Base-by-base conservation (phyloP, 495 filamentous ascomycete genomes). In the Jackrogersella multiformis region DNA sequence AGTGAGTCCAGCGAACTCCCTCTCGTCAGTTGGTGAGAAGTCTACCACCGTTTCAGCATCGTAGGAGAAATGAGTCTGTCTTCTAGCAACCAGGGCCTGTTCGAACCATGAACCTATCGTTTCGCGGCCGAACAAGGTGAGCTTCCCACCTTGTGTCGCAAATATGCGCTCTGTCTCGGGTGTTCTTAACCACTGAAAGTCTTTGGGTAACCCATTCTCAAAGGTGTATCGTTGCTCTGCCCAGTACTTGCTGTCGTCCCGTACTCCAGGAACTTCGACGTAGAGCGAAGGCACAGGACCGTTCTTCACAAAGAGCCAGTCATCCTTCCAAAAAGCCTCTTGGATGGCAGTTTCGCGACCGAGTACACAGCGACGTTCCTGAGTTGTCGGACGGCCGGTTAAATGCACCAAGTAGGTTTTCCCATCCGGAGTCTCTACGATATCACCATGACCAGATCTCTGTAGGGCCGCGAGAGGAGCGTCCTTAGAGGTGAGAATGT, bases 151-250 rank as follows among this genome's bases (percentile, higher is more conserved):
- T 34, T 71, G 58, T 4, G 78, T 73, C 1, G 45, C 34, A 61
- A 86, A 86, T 36, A 86, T 84, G 35, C 84, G 80, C 26, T 84
- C 82, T 3, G 81, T 64, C 60, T 86, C 83, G 0, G 84, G 84
- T 18, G 83, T 85, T 4, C 84, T 77, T 35, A 86, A 70, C 84
- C 84, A 86, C 61, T 86, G 84, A 58, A 86, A 85, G 67, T 86
- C 84, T 44, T 76, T 73, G 57, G 78, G 81, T 39, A 86, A 66
- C 10, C 75, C 74, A 10, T 66, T 55, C 23, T 78, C 69, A 56
- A 87, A 87, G 0, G 76, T 77, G 60, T 87, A 87, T 15, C 71
- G 63, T 64, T 81, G 73, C 62, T 84, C 80, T 0, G 71, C 76
- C 85, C 85, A 87, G 73, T 87, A 87, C 26, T 66, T 54, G 9